Evolutionary conservation across 2,329 filamentous ascomycete genomes (phyloP).

Genomic region (Diaporthe velutina): DNA sequence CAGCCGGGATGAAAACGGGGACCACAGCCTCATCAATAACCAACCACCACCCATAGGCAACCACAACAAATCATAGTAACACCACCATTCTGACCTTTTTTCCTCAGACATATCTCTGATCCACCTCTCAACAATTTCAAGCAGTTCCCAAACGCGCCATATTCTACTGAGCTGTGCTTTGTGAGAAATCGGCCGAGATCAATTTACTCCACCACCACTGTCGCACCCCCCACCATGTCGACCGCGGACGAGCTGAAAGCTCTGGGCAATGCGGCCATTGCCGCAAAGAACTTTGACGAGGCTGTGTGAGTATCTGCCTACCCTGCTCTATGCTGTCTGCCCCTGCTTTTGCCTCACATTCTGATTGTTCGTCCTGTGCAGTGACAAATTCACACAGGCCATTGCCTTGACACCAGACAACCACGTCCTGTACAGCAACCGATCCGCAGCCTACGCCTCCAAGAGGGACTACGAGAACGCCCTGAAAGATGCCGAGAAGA

Average conservation of each 20-base stretch:
- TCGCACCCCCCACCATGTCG: constrained; percentile 57
- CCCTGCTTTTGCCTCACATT: neutral
- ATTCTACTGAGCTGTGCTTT: neutral
- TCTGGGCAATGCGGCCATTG: constrained; percentile 98
- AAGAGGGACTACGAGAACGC: constrained; percentile 90
- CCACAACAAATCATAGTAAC: neutral
- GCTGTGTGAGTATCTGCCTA: constrained; percentile 80
- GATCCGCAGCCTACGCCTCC: constrained; percentile 89
- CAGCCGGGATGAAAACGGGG: constrained; percentile 24
- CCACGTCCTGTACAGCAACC: constrained; percentile 98
- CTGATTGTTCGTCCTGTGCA: constrained; percentile 54
- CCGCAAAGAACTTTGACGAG: constrained; percentile 95
- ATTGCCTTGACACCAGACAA: constrained; percentile 87
- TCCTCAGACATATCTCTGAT: neutral
- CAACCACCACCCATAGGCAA: constrained; percentile 8
- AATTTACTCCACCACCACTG: neutral
- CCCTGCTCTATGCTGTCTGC: neutral
- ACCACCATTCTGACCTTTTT: neutral
- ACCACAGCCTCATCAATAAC: constrained; percentile 18
- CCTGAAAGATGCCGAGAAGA: constrained; percentile 91
- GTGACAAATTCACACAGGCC: constrained; percentile 93
- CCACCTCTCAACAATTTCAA: neutral
- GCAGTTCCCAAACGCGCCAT: neutral
- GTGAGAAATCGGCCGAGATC: neutral
- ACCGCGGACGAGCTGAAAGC: constrained; percentile 89